Percentiles rank a stretch among this genome's conserved stretches.
Evolutionary conservation across 1,284 basidiomycete genomes (phyloP).

Genomic region (Cutaneotrichosporon mucoides): DNA sequence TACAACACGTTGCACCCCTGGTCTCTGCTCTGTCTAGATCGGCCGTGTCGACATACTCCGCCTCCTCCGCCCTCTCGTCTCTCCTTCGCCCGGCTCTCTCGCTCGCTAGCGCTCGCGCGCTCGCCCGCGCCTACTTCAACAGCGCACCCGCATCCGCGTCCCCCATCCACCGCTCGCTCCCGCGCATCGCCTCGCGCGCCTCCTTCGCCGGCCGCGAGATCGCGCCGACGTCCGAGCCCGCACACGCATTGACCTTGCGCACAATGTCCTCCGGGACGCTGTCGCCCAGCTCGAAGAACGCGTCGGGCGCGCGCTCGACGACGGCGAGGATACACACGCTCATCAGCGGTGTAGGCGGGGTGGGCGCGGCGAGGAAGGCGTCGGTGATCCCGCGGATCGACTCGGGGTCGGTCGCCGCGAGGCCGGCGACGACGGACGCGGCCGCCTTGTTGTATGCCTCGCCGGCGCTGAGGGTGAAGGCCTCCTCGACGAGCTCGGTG

Average conservation of each 20-base stretch:
- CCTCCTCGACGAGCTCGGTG: conserved; percentile 69
- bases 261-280: conserved; percentile 56
- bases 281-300: conserved; percentile 64
- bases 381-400: conserved; percentile 65
- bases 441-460: conserved; percentile 70
- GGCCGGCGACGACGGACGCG: conserved; percentile 63
- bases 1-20: too few species aligned
- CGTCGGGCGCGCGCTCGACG: conserved; percentile 55
- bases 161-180: conserved; percentile 31
- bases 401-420: conserved; percentile 61
- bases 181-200: conserved; percentile 68
- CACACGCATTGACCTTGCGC: conserved; percentile 68
- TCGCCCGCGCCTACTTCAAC: not conserved
- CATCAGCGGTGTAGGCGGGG: conserved; percentile 47
- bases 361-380: conserved; percentile 37
- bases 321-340: conserved; percentile 65
- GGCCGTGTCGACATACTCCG: too few species aligned
- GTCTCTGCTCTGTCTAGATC: too few species aligned
- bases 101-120: too few species aligned
- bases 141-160: conserved; percentile 38
- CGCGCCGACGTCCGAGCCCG: conserved; percentile 65
- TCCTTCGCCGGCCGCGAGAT: conserved; percentile 80
- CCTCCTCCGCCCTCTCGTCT: too few species aligned
- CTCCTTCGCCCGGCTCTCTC: too few species aligned
- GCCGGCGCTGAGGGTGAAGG: conserved; percentile 58